Evolutionary conservation across 164 flowering plant species (phyloP), one percentile per base, ranked within the genome.

Genomic region (Umbellularia californica): DNA sequence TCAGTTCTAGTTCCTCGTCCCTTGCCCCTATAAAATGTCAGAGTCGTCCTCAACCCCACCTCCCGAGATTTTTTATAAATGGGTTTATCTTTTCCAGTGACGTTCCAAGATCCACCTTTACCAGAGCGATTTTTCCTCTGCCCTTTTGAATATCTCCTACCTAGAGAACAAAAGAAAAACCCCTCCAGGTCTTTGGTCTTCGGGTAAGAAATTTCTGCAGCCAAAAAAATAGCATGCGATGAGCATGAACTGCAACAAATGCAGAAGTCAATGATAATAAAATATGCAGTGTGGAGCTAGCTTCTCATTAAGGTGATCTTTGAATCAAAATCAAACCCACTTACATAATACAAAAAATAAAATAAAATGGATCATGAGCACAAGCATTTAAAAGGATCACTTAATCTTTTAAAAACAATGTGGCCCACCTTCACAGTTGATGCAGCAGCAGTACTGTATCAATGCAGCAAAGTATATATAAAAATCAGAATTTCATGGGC

Each of bases 81-180:
- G 65, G 81, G 23, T 70, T 91, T 88, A 77, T 92, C 99, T 30
- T 82, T 90, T 11, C 99, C 99, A 3, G 99, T 91, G 25, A 88
- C 80, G 77, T 95, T 95, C 99, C 97, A 95, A 58, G 69, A 89
- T 3, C 99, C 99, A 74, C 5, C 51, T 25, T 86, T 85, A 76
- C 95, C 88, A 1, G 92, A 83, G n/a, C 99, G 91, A 47, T 89
- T 89, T 73, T 72, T 70, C 68, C 97, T 80, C 15, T 62, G 79
- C 22, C 97, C 97, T 77, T 75, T 84, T 7, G 83, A 68, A 81
- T 89, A 91, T 77, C 90, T 95, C 77, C 78, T 87, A 76, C 77
- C 90, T 50, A 83, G 78, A 5, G 99, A 92, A 71, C 93, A 93
- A 75, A 88, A 90, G 82, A 93, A 95, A 79, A 80, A 93, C 96